Evolutionary conservation across 345 rosid species (phyloP).

Genomic region (Dimocarpus longan): DNA sequence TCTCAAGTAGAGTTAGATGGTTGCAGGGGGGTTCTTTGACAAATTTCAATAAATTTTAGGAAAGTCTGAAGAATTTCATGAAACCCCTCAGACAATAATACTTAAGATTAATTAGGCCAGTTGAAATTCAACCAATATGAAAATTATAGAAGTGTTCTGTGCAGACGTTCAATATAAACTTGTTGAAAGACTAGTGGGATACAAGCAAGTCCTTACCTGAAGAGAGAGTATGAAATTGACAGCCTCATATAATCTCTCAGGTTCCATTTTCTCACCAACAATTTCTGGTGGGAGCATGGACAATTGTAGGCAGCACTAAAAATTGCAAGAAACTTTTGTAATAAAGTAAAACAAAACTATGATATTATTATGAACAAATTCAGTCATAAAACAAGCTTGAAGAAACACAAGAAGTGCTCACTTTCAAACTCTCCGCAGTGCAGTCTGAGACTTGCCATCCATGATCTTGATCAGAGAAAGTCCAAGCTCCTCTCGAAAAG

Average conservation of each 20-base stretch:
- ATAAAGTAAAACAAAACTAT: too few species aligned
- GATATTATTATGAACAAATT: too few species aligned
- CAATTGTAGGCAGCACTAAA: slow-evolving; percentile 49
- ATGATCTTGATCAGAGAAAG: slow-evolving; percentile 23
- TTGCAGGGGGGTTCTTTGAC: too few species aligned
- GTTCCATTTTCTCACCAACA: slow-evolving; percentile 51
- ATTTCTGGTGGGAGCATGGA: slow-evolving; percentile 48
- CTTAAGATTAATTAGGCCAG: too few species aligned
- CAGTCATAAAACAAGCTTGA: not conserved
- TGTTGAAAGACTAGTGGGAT: too few species aligned
- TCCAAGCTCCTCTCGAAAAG: slow-evolving; percentile 24
- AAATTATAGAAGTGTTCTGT: too few species aligned
- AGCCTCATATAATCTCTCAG: slow-evolving; percentile 53
- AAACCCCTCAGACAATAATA: too few species aligned
- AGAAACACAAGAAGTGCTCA: slow-evolving; percentile 34
- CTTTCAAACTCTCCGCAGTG: slow-evolving; percentile 23
- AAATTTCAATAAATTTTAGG: too few species aligned
- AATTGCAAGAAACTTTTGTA: too few species aligned
- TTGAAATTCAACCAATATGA: too few species aligned
- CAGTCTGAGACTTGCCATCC: slow-evolving; percentile 27
- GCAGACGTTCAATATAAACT: not conserved
- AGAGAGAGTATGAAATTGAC: slow-evolving; percentile 61
- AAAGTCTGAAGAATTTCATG: too few species aligned
- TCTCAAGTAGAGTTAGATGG: too few species aligned
- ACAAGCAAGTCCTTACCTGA: slow-evolving; percentile 37